Percentiles rank a stretch among this genome's conserved stretches.
phyloP scores from a whole-genome alignment of 1,284 basidiomycete species.

The Malassezia caprae region DNA sequence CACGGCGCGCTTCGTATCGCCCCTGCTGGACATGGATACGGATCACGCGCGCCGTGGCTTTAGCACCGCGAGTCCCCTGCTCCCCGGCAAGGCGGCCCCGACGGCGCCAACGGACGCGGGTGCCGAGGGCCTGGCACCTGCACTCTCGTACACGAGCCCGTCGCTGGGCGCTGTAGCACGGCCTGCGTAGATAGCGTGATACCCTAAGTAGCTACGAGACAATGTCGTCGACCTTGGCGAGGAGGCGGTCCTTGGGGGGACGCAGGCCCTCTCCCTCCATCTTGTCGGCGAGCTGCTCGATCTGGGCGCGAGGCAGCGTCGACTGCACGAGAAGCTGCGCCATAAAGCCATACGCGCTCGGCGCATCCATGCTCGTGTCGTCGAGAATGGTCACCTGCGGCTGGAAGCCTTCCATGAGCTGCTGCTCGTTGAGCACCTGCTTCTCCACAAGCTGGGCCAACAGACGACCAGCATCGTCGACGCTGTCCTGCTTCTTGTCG shows the following conservation, averaged over 20 bases:
- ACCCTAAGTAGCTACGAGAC: conserved; percentile 1
- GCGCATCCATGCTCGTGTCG: conserved; percentile 78
- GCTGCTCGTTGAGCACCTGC: conserved; percentile 31
- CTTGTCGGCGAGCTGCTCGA: conserved; percentile 37
- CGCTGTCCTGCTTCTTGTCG: conserved; percentile 74
- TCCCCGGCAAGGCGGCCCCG: neutral
- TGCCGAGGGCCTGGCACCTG: neutral
- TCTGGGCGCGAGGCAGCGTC: conserved; percentile 31
- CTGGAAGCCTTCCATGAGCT: conserved; percentile 61
- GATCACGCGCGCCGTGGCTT: neutral
- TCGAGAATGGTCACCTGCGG: conserved; percentile 65
- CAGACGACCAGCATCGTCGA: conserved; percentile 52
- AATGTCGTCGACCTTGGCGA: conserved; percentile 37
- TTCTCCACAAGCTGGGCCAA: conserved; percentile 32
- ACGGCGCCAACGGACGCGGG: neutral
- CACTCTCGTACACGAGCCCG: neutral
- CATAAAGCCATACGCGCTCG: conserved; percentile 68
- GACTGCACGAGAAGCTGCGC: conserved; percentile 50
- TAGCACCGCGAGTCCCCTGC: neutral
- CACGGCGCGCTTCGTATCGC: neutral
- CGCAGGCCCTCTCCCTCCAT: conserved; percentile 44
- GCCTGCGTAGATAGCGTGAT: neutral
- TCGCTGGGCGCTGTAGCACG: neutral
- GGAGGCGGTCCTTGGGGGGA: conserved; percentile 42
- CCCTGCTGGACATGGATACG: neutral